Conservation (phyloP, 164 flowering plant species). For the Aristolochia californica region DNA sequence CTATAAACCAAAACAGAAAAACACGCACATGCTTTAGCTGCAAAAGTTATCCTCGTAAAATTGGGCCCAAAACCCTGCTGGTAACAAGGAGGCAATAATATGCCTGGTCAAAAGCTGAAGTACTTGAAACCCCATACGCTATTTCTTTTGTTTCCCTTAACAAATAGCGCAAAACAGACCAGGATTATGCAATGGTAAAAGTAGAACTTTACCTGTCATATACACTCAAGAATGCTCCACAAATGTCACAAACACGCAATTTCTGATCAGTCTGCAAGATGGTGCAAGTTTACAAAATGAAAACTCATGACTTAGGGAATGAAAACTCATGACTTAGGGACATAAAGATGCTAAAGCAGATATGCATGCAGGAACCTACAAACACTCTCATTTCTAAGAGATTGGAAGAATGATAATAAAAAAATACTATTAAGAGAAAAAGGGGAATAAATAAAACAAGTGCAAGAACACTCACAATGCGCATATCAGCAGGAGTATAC, state of each 20-base stretch:
- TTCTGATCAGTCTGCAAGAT: slow-evolving; percentile 92
- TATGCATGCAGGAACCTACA: too few species aligned
- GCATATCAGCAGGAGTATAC: slow-evolving; percentile 95
- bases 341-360: background rate
- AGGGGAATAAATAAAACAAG: too few species aligned
- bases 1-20: slow-evolving; percentile 64
- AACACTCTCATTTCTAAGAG: background rate
- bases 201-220: slow-evolving; percentile 72
- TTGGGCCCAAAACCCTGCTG: slow-evolving; percentile 99
- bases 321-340: too few species aligned
- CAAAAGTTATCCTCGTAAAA: slow-evolving; percentile 98
- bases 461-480: slow-evolving; percentile 63
- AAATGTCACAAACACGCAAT: slow-evolving; percentile 96
- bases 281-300: background rate
- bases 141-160: slow-evolving; percentile 25
- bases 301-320: too few species aligned
- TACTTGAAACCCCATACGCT: slow-evolving; percentile 61
- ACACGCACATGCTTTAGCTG: slow-evolving; percentile 99
- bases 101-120: slow-evolving; percentile 78
- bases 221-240: slow-evolving; percentile 97
- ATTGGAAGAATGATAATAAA: too few species aligned
- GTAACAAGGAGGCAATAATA: slow-evolving; percentile 91
- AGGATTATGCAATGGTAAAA: too few species aligned
- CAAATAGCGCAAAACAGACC: slow-evolving; percentile 9
- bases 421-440: too few species aligned